These are phyloP conservation scores for Phytophthora rubi DNA, from an alignment of 352 stramenopile species.

Conservation along the genomic window DNA sequence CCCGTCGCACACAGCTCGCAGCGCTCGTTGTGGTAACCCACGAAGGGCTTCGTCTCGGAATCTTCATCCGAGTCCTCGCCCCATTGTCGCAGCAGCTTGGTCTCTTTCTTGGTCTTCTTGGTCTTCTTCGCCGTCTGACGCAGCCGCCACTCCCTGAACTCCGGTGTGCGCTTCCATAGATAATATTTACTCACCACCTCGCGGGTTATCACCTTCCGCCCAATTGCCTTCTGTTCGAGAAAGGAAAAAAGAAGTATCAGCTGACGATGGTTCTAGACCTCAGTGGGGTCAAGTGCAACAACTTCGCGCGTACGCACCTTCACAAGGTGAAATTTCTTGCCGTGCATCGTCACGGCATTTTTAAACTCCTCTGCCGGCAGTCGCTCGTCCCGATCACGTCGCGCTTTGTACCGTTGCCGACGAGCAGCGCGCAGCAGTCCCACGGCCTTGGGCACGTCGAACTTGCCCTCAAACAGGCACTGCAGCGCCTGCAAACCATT, in stretches of 20 bases:
- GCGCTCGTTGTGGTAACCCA: constrained; percentile 66
- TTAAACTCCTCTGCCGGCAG: constrained; percentile 54
- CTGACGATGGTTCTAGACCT: constrained; percentile 1
- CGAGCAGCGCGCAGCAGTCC: constrained; percentile 47
- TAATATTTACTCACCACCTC: constrained; percentile 76
- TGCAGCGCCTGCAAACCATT: constrained; percentile 53
- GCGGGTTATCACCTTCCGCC: constrained; percentile 36
- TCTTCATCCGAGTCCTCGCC: constrained; percentile 28
- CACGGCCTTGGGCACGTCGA: constrained; percentile 49
- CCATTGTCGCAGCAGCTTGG: constrained; percentile 50
- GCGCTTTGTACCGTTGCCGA: constrained; percentile 29
- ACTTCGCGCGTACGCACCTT: constrained; percentile 40
- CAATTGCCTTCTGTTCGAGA: constrained; percentile 49
- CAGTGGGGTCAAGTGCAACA: neutral
- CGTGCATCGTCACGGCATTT: constrained; percentile 44
- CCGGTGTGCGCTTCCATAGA: constrained; percentile 65
- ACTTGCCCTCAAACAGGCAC: constrained; percentile 65
- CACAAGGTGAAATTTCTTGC: constrained; percentile 71
- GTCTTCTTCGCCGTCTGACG: constrained; percentile 44
- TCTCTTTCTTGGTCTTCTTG: constrained; percentile 69
- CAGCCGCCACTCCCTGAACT: constrained; percentile 58
- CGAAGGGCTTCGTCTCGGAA: constrained; percentile 37
- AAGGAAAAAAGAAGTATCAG: constrained; percentile 5
- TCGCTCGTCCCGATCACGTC: constrained; percentile 31
- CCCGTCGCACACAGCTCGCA: constrained; percentile 75